Evolutionary conservation across 805 yeast species (phyloP).

Genomic region (Lipomyces sp.): DNA sequence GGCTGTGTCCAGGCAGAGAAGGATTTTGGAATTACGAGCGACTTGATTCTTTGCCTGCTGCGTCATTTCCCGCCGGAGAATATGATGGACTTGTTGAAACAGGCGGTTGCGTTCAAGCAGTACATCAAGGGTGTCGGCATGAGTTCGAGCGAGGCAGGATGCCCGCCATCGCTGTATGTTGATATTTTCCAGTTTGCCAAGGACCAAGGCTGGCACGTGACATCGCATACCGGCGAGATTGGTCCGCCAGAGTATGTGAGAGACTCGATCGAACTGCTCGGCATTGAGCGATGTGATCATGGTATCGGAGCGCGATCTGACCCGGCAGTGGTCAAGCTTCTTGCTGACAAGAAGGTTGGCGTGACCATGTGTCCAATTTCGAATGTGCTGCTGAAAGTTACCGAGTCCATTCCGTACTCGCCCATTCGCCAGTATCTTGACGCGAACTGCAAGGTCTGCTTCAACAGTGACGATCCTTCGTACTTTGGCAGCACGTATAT

Average conservation of each 20-base stretch:
- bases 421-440: conserved; percentile 69
- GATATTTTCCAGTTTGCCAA: conserved; percentile 63
- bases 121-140: conserved; percentile 79
- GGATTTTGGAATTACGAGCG: conserved; percentile 67
- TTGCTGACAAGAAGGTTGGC: conserved; percentile 61
- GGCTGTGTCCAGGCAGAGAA: conserved; percentile 67
- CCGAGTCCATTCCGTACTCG: conserved; percentile 65
- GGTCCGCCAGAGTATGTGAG: conserved; percentile 74
- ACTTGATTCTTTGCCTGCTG: conserved; percentile 79
- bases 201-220: conserved; percentile 60
- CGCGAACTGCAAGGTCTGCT: conserved; percentile 67
- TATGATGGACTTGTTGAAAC: conserved; percentile 61
- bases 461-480: conserved; percentile 81
- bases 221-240: conserved; percentile 92
- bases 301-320: conserved; percentile 71
- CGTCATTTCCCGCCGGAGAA: conserved; percentile 71
- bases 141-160: conserved; percentile 77
- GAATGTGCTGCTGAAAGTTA: conserved; percentile 76
- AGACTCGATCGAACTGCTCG: conserved; percentile 61
- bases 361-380: conserved; percentile 79
- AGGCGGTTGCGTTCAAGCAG: conserved; percentile 50
- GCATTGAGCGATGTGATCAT: conserved; percentile 77
- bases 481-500: conserved; percentile 81
- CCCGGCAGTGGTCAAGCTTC: conserved; percentile 57
- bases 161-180: conserved; percentile 71